Percentiles rank a stretch among this genome's conserved stretches.
Evolutionary conservation across 805 yeast species (phyloP).

Genomic region (Kuraishia ogatae): DNA sequence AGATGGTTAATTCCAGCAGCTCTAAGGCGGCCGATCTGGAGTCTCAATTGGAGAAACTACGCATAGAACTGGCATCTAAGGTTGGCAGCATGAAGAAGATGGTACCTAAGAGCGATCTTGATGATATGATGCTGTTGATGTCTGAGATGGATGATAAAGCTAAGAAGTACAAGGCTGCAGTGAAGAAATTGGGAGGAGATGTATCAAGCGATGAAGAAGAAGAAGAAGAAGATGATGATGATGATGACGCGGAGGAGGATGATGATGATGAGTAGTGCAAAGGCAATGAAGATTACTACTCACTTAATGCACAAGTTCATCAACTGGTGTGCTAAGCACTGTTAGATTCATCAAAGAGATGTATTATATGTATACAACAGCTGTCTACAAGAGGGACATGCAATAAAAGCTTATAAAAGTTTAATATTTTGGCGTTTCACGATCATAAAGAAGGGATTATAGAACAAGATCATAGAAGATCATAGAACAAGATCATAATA

Average conservation of each 20-base stretch:
- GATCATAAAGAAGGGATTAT: too few relatives aligned
- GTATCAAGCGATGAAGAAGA: slow-evolving; percentile 67
- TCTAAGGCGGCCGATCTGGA: background rate
- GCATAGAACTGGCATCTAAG: background rate
- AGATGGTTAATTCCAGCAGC: background rate
- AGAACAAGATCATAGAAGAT: too few relatives aligned
- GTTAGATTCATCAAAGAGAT: too few relatives aligned
- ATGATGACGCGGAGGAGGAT: slow-evolving; percentile 42
- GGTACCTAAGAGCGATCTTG: slow-evolving; percentile 49
- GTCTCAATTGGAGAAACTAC: background rate
- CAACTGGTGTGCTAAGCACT: too few relatives aligned
- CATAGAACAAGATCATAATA: too few relatives aligned
- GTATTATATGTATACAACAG: too few relatives aligned
- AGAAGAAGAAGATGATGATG: slow-evolving; percentile 56
- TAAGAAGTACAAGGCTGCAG: slow-evolving; percentile 42
- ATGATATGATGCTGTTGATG: slow-evolving; percentile 69
- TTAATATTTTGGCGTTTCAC: too few relatives aligned
- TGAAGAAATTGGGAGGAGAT: slow-evolving; percentile 46
- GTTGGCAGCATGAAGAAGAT: slow-evolving; percentile 6
- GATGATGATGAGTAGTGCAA: slow-evolving; percentile 34
- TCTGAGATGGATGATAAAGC: slow-evolving; percentile 70
- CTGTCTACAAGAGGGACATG: too few relatives aligned
- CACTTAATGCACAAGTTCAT: too few relatives aligned
- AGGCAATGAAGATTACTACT: background rate
- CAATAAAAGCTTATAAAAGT: too few relatives aligned